Conservation (phyloP, 2,329 filamentous ascomycete genomes). For the Ascosphaera aggregata region DNA sequence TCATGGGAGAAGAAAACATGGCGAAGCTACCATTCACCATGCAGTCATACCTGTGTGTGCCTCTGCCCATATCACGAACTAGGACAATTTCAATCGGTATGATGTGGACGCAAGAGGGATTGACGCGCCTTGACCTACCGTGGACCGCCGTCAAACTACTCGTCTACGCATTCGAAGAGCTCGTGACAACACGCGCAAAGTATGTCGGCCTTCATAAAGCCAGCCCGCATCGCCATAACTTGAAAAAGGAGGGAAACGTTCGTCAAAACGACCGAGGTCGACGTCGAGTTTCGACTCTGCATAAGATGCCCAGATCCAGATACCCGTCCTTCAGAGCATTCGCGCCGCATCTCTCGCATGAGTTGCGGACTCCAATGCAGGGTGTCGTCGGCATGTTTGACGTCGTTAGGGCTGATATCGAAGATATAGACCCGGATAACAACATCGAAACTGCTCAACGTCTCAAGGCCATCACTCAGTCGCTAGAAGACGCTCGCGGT, state of each 20-base stretch:
- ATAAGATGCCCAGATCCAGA: slow-evolving; percentile 18
- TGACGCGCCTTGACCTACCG: slow-evolving; percentile 29
- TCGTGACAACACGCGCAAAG: slow-evolving; percentile 29
- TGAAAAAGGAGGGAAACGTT: neutral
- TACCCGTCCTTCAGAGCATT: slow-evolving; percentile 43
- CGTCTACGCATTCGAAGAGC: slow-evolving; percentile 43
- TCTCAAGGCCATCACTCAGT: neutral
- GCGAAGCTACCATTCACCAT: slow-evolving; percentile 36
- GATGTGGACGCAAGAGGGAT: slow-evolving; percentile 44
- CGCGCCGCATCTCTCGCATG: slow-evolving; percentile 48
- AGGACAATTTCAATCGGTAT: slow-evolving; percentile 48
- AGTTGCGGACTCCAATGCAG: slow-evolving; percentile 51
- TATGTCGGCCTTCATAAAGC: neutral
- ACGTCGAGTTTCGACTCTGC: neutral
- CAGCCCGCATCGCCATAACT: neutral
- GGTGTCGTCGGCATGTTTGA: slow-evolving; percentile 55
- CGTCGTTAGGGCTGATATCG: slow-evolving; percentile 50
- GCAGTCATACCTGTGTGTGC: slow-evolving; percentile 44
- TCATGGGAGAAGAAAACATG: slow-evolving; percentile 33
- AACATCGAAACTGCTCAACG: neutral
- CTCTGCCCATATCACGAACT: slow-evolving; percentile 39
- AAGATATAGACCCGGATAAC: slow-evolving; percentile 27
- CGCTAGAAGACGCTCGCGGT: neutral
- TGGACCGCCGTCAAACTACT: slow-evolving; percentile 47
- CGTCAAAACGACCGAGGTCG: neutral